Base-by-base conservation (phyloP, 805 yeast species). In the Babjeviella inositovora region DNA sequence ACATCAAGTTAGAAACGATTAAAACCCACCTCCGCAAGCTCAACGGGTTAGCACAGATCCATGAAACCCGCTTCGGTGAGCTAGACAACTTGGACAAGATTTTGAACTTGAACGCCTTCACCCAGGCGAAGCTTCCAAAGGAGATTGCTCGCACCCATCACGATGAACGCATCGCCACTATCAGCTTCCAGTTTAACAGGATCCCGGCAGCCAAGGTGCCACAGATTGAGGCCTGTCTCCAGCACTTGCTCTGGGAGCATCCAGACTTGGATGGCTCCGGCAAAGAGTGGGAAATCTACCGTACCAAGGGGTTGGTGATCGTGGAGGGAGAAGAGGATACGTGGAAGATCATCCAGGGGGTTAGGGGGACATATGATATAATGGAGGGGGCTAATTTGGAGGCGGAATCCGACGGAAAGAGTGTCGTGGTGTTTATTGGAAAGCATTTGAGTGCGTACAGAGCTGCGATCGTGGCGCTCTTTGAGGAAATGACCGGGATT, bases 351-450 rank as follows among this genome's bases (percentile, higher is more conserved):
- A 49, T 90, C 7, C 98, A 90, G 43, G 97, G 93, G 8, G 98
- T 90, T 0, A 58, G 97, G 29, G 90, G 84, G 26, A 82, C 93
- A 0, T 90, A 82, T 45, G 98, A 90, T 31, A 54, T 81, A 3
- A 57, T 73, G 4, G 70, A 64, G 8, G 53, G 52, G 5, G 53
- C 51, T 3, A 23, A 17, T 8, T 24, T 29, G 10, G 35, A 42
- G 20, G 53, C 57, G 4, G 59, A 50, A 1, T 41, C 53, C 2
- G 37, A 34, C 1, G 29, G n/a, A n/a, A 28, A 43, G 15, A 69
- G 74, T 28, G 79, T 74, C 44, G 32, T 81, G 14, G 85, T 81
- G 2, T 50, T 81, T 8, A 81, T 81, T 19, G 94, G 94, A 2
- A 74, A 77, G 43, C 57, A 63, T 22, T 43, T 80, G 16, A 40